phyloP scores from a whole-genome alignment of 257 asterid species.

The Solanum habrochaites region DNA sequence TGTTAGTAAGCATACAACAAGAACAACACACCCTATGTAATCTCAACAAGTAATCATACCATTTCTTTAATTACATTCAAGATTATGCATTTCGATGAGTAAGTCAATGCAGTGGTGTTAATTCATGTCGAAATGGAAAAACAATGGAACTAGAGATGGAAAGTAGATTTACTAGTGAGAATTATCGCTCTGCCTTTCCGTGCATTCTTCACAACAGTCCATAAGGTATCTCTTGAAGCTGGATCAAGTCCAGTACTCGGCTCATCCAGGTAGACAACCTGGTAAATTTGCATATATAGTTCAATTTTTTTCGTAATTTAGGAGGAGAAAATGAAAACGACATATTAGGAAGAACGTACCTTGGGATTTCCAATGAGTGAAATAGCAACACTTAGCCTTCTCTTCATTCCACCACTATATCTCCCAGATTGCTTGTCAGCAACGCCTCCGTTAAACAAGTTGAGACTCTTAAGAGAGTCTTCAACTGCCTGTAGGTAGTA shows the following conservation, averaged over 20 bases:
- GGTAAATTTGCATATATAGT: constrained; percentile 1
- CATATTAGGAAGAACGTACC: constrained; percentile 21
- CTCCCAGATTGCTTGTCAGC: constrained; percentile 86
- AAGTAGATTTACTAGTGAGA: constrained; percentile 55
- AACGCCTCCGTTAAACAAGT: constrained; percentile 80
- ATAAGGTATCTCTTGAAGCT: constrained; percentile 85
- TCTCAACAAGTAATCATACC: not conserved
- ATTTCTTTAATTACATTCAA: not conserved
- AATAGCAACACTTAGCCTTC: constrained; percentile 98
- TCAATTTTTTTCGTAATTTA: not conserved
- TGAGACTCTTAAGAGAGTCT: constrained; percentile 84
- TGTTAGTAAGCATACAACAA: not conserved
- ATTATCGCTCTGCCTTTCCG: constrained; percentile 83
- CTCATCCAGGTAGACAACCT: constrained; percentile 98
- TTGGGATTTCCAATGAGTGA: constrained; percentile 96
- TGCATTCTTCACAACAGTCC: constrained; percentile 88
- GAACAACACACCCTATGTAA: not conserved
- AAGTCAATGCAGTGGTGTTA: not conserved
- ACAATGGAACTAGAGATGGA: not conserved
- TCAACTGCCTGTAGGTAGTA: constrained; percentile 60
- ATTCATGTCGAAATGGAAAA: not conserved
- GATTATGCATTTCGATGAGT: not conserved
- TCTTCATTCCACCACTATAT: constrained; percentile 98
- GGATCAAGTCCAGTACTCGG: constrained; percentile 98
- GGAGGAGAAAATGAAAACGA: not conserved